Evolutionary conservation across 2,329 filamentous ascomycete species (phyloP).

Genomic region (Ceratocystis huliohia): DNA sequence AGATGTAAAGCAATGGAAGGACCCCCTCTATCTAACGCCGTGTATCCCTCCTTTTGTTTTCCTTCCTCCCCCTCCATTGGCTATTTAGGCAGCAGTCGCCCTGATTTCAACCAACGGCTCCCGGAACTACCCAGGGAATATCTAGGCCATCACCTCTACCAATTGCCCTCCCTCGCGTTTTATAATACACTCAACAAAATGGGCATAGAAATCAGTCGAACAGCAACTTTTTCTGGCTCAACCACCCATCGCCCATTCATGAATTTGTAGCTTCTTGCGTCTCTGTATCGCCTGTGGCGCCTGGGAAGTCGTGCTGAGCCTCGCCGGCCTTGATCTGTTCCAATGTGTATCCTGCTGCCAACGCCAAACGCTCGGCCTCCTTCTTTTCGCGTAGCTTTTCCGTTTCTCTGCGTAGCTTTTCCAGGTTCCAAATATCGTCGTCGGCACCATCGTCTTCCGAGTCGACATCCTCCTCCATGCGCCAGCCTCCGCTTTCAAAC

Average conservation of each 20-base stretch:
- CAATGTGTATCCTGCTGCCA: constrained; percentile 20
- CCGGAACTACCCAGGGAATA: constrained; percentile 10
- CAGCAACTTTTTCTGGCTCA: not conserved
- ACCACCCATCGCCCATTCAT: not conserved
- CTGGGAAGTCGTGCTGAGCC: constrained; percentile 18
- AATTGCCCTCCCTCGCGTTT: not conserved
- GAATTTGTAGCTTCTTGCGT: not conserved
- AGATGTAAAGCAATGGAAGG: not conserved
- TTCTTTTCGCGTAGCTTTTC: constrained; percentile 60
- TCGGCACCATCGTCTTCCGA: constrained; percentile 47
- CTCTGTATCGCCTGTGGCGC: constrained; percentile 15
- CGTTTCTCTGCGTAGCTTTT: constrained; percentile 73
- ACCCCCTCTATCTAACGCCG: constrained; percentile 2
- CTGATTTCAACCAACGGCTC: constrained; percentile 5
- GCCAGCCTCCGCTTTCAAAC: constrained; percentile 95
- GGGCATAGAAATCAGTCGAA: not conserved
- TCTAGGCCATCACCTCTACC: constrained; percentile 8
- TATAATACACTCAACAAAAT: not conserved
- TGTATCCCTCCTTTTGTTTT: not conserved
- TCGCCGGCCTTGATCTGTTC: constrained; percentile 20
- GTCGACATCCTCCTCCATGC: constrained; percentile 51
- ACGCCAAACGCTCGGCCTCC: constrained; percentile 51
- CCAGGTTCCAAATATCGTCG: constrained; percentile 58
- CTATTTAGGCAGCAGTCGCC: constrained; percentile 5
- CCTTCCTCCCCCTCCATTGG: not conserved